Evolutionary conservation across 2,329 filamentous ascomycete species (phyloP), one percentile per base, ranked within the genome.

Genomic region (Mariannaea sp.): DNA sequence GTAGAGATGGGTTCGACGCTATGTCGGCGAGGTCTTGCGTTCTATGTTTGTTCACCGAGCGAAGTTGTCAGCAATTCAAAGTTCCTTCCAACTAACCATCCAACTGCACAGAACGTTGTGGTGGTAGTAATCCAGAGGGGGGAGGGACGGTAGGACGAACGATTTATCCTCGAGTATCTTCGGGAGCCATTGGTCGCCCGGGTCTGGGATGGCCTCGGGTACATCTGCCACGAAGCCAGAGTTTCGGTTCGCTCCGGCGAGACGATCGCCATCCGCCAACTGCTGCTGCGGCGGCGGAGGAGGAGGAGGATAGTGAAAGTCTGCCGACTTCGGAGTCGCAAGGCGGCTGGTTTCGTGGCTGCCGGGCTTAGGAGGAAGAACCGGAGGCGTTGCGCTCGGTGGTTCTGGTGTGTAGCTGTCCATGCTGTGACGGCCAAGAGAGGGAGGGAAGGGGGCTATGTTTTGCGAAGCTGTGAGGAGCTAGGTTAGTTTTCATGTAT

Each of bases 11-110:
- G 55, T 80, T 81, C 59, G 82, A 77, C 54, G 92, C 79, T 42
- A 92, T 80, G 41, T 84, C 79, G 48, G 88, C 82, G 9, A 97
- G 83, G 72, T 97, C 88, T 67, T 89, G 82, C 65, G 91, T 93
- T 45, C 91, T 90, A 68, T 8, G 26, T 20, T 5, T 39, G 55
- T 13, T 60, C 50, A 66, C n/a, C n/a, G n/a, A n/a, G n/a, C n/a
- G n/a, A n/a, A n/a, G n/a, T n/a, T n/a, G n/a, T n/a, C n/a, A n/a
- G n/a, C n/a, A n/a, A n/a, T n/a, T n/a, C n/a, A n/a, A 57, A 64
- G n/a, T n/a, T n/a, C n/a, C n/a, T n/a, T n/a, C n/a, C n/a, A n/a
- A n/a, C n/a, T n/a, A n/a, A n/a, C n/a, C n/a, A n/a, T n/a, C n/a
- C n/a, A n/a, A n/a, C n/a, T n/a, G n/a, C n/a, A n/a, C n/a, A n/a